Base-by-base conservation (phyloP, 495 filamentous ascomycete genomes). In the Glonium stellatum region DNA sequence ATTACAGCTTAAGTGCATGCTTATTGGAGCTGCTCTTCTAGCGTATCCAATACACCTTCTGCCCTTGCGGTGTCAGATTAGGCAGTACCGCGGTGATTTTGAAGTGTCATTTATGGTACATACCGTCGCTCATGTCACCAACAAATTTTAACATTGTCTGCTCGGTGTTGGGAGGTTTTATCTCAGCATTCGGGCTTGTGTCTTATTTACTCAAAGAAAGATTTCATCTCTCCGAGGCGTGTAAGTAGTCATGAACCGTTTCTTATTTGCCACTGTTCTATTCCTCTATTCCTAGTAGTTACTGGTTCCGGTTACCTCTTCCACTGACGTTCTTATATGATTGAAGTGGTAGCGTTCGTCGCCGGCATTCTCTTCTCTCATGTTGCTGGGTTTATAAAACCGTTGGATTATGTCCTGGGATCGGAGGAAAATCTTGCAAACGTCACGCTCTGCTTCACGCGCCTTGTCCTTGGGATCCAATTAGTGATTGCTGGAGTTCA, bases 101-200 rank as follows among this genome's bases (percentile, higher is more conserved):
- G n/a, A n/a, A n/a, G n/a, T n/a, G n/a, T n/a, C n/a, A n/a, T n/a
- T n/a, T n/a, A n/a, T n/a, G n/a, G n/a, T n/a, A n/a, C n/a, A n/a
- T n/a, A n/a, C n/a, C n/a, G n/a, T n/a, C n/a, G n/a, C n/a, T n/a
- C n/a, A n/a, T n/a, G n/a, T n/a, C n/a, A n/a, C n/a, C n/a, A n/a
- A n/a, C n/a, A n/a, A 90, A 95, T 71, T 96, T 96, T 79, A 95
- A 96, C 70, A 88, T 95, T 59, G 83, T 90, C 59, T 85, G 88
- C 67, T 85, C 88, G 58, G 83, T 86, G 8, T 73, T 96, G 10
- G 92, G 92, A 25, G 90, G 88, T 18, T 97, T 92, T 74, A 85
- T 97, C 46, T 89, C 87, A 1, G 66, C 95, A 21, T 97, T 95
- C 69, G 89, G 88, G 9, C 76, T 96, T 37, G 89, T 96, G 0